Percentiles rank a stretch among this genome's conserved stretches.
Evolutionary conservation across 768 basidiomycete species (phyloP).

Genomic region (Porphyrellus cyaneotinctus): DNA sequence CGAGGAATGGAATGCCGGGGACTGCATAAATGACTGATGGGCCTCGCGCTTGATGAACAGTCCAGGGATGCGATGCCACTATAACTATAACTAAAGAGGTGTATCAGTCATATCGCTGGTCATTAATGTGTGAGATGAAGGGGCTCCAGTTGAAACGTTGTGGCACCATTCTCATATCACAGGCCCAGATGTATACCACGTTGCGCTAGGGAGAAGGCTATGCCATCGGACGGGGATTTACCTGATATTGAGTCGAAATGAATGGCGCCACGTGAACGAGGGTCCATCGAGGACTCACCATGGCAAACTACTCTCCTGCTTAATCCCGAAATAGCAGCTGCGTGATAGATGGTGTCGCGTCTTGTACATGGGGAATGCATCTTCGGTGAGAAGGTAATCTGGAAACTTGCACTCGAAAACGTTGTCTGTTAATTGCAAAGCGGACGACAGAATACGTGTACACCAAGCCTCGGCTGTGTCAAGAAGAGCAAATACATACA

Average conservation of each 20-base stretch:
- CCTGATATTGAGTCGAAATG: constrained; percentile 9
- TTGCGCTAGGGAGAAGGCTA: constrained; percentile 5
- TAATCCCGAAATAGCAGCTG: constrained; percentile 4
- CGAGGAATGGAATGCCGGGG: constrained; percentile 7
- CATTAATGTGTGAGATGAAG: constrained; percentile 13
- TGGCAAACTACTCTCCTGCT: constrained; percentile 16
- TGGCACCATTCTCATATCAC: constrained; percentile 25
- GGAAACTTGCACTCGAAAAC: constrained; percentile 11
- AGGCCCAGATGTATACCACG: constrained; percentile 12
- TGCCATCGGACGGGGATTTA: constrained; percentile 8
- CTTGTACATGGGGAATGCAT: neutral
- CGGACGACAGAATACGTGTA: constrained; percentile 16
- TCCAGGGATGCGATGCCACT: constrained; percentile 8
- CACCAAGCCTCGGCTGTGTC: constrained; percentile 7
- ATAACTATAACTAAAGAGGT: constrained; percentile 15
- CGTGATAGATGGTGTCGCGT: constrained; percentile 18
- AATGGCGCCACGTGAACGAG: constrained; percentile 13
- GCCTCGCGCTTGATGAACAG: constrained; percentile 12
- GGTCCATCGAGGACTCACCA: constrained; percentile 18
- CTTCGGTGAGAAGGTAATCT: neutral
- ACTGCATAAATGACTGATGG: constrained; percentile 14
- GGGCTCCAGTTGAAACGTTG: constrained; percentile 12
- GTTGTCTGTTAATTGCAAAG: constrained; percentile 18
- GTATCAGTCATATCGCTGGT: constrained; percentile 2
- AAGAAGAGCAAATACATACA: constrained; percentile 19